Evolutionary conservation across 257 asterid species (phyloP).

Genomic region (Fraxinus cuspidata): DNA sequence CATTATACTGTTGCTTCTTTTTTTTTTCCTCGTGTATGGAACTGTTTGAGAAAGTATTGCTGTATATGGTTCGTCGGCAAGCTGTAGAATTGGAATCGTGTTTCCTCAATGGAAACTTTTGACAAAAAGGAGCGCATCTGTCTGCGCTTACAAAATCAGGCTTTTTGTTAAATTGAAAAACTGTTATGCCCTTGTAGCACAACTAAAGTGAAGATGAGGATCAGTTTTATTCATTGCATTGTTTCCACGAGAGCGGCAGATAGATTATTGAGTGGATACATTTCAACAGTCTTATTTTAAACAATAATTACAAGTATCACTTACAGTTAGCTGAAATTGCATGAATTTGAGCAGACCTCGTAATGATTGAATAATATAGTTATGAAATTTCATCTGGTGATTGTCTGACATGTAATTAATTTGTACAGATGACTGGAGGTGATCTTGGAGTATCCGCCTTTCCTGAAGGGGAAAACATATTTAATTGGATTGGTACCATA

Average conservation of each 20-base stretch:
- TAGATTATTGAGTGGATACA: background rate
- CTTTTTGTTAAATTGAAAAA: too few species aligned
- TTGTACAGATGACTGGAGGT: slow-evolving; percentile 60
- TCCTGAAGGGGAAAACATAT: slow-evolving; percentile 71
- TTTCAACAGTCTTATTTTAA: background rate
- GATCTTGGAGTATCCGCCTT: slow-evolving; percentile 73
- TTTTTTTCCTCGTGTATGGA: background rate
- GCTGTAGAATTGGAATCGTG: background rate
- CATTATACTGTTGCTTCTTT: background rate
- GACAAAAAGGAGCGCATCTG: background rate
- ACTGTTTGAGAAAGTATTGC: background rate
- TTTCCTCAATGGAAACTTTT: background rate
- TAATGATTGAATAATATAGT: background rate
- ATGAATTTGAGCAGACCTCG: background rate
- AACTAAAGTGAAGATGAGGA: background rate
- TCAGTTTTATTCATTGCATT: background rate
- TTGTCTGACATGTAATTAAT: background rate
- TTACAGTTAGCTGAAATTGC: background rate
- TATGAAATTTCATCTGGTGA: background rate
- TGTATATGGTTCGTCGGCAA: background rate
- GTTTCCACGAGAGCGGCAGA: background rate
- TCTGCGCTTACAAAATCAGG: background rate
- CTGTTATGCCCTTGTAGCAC: background rate
- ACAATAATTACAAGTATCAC: background rate
- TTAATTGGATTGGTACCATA: slow-evolving; percentile 69